phyloP scores from a whole-genome alignment of 2,329 filamentous ascomycete species.

The Paraphoma sp. region DNA sequence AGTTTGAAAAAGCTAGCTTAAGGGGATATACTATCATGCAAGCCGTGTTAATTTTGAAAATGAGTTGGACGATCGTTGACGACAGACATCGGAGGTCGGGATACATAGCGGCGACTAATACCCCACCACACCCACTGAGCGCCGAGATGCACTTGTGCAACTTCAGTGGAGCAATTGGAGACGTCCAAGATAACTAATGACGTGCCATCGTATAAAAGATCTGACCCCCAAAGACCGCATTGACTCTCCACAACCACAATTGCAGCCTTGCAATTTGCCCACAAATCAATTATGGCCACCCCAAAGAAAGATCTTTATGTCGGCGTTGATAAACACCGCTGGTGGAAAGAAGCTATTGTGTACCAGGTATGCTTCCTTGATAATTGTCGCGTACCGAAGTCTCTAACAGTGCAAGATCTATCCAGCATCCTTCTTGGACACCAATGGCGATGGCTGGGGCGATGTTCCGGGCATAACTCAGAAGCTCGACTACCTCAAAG shows the following conservation, averaged over 20 bases:
- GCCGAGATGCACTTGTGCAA: not conserved
- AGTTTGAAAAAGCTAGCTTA: too few species aligned
- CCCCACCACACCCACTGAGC: not conserved
- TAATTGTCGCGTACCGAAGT: not conserved
- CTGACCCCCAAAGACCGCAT: too few species aligned
- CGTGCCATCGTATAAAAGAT: not conserved
- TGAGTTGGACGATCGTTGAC: not conserved
- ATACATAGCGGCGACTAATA: not conserved
- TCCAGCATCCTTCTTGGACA: conserved; percentile 66
- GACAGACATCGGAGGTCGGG: not conserved
- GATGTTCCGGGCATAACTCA: conserved; percentile 65
- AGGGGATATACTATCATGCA: too few species aligned
- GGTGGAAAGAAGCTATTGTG: conserved; percentile 68
- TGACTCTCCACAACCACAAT: too few species aligned
- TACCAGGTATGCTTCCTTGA: conserved; percentile 54
- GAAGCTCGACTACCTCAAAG: conserved; percentile 62
- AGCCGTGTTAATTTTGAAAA: too few species aligned
- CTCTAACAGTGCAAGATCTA: conserved; percentile 53
- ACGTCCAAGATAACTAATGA: conserved; percentile 1
- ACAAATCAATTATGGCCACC: not conserved
- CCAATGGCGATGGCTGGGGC: conserved; percentile 62
- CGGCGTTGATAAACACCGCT: conserved; percentile 47
- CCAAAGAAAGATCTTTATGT: conserved; percentile 33
- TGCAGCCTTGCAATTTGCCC: too few species aligned
- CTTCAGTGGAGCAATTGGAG: not conserved